phyloP scores from a whole-genome alignment of 2,329 filamentous ascomycete species.

The Ophiostoma perfectum region DNA sequence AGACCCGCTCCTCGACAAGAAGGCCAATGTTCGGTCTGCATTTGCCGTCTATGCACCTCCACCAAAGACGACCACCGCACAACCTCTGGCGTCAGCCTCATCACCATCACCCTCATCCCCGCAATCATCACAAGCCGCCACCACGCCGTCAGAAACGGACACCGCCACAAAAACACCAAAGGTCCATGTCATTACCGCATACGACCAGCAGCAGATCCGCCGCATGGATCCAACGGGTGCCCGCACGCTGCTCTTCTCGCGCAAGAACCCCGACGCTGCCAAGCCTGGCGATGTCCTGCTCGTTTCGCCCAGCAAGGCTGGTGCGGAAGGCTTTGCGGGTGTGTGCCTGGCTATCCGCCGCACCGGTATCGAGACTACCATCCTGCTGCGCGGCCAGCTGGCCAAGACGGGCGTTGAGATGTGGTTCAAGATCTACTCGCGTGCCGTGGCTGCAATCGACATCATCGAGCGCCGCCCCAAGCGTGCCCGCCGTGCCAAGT shows the following conservation, averaged over 20 bases:
- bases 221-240: slow-evolving; percentile 79
- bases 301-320: slow-evolving; percentile 71
- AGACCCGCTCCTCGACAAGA: slow-evolving; percentile 25
- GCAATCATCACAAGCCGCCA: background rate
- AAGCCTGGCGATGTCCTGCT: slow-evolving; percentile 87
- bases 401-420: slow-evolving; percentile 88
- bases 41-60: slow-evolving; percentile 45
- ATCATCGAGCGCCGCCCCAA: slow-evolving; percentile 82
- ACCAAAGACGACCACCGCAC: slow-evolving; percentile 16
- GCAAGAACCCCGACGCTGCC: slow-evolving; percentile 69
- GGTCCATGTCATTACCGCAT: slow-evolving; percentile 56
- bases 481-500: slow-evolving; percentile 76
- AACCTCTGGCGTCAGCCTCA: slow-evolving; percentile 21
- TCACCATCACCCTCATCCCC: slow-evolving; percentile 18
- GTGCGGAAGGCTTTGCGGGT: slow-evolving; percentile 83
- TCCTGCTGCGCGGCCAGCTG: slow-evolving; percentile 79
- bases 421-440: slow-evolving; percentile 95
- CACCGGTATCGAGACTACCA: slow-evolving; percentile 80
- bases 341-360: slow-evolving; percentile 82
- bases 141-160: slow-evolving; percentile 19
- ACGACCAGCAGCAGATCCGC: slow-evolving; percentile 64
- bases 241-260: slow-evolving; percentile 74
- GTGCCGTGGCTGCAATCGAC: slow-evolving; percentile 84
- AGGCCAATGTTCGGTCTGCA: slow-evolving; percentile 34
- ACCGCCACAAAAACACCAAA: slow-evolving; percentile 20